Evolutionary conservation across 768 basidiomycete species (phyloP).

Genomic region (Boletus rubroflammeus): DNA sequence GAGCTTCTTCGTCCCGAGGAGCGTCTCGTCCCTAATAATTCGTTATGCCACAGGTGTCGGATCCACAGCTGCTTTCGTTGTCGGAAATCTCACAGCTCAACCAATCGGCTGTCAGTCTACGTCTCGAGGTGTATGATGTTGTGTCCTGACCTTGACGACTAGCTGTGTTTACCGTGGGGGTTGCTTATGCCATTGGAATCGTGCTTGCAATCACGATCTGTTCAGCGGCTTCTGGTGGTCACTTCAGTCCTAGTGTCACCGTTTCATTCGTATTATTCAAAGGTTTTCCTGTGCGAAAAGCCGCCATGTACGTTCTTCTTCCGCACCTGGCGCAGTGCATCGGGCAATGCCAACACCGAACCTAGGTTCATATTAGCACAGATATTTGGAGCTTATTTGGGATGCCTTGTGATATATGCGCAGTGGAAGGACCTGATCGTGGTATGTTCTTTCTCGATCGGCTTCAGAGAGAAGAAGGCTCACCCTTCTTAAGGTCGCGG

Average conservation of each 20-base stretch:
- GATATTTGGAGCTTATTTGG: constrained; percentile 62
- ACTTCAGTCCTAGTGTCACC: constrained; percentile 65
- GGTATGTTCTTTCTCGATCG: constrained; percentile 44
- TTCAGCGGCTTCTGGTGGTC: constrained; percentile 53
- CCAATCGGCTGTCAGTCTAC: constrained; percentile 47
- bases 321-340: not conserved
- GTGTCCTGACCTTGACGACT: not conserved
- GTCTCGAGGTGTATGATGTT: not conserved
- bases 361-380: constrained; percentile 66
- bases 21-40: not conserved
- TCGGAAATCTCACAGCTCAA: constrained; percentile 43
- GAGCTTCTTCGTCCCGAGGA: not conserved
- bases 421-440: constrained; percentile 56
- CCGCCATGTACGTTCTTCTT: constrained; percentile 39
- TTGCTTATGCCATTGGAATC: constrained; percentile 58
- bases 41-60: constrained; percentile 43
- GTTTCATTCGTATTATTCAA: constrained; percentile 49
- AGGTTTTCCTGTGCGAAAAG: constrained; percentile 52
- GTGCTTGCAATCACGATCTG: constrained; percentile 54
- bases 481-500: constrained; percentile 18
- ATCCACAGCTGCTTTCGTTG: constrained; percentile 46
- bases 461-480: constrained; percentile 16
- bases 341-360: constrained; percentile 9
- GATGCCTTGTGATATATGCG: constrained; percentile 54
- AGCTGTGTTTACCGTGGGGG: constrained; percentile 57